These are phyloP conservation scores for Chernovozyma aurita DNA, from an alignment of 1,139 yeast species.

Conservation along the genomic window DNA sequence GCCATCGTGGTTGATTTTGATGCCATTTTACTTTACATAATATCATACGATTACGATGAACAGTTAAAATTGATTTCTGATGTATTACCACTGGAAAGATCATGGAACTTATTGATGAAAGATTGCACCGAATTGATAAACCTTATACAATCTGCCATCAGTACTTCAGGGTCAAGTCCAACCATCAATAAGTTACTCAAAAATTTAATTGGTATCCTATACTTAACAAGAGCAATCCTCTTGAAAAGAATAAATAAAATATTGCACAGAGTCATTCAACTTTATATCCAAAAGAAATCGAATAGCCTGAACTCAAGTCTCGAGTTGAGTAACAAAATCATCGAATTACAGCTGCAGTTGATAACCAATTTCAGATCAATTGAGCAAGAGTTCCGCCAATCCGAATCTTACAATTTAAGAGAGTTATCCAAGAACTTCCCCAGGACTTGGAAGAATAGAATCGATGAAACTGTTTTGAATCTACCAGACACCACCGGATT, in stretches of 20 bases:
- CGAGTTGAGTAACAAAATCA: constrained; percentile 21
- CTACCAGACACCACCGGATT: constrained; percentile 6
- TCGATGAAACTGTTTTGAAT: constrained; percentile 11
- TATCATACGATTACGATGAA: constrained; percentile 34
- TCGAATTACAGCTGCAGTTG: constrained; percentile 25
- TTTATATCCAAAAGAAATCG: constrained; percentile 16
- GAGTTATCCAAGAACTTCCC: constrained; percentile 21
- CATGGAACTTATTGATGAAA: constrained; percentile 29
- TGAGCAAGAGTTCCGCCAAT: constrained; percentile 3
- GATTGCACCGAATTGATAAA: constrained; percentile 13
- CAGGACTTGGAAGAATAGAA: constrained; percentile 26
- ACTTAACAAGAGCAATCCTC: constrained; percentile 26
- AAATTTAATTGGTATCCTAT: constrained; percentile 27
- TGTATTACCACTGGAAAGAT: constrained; percentile 28
- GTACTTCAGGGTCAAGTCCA: not conserved
- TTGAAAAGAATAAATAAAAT: constrained; percentile 27
- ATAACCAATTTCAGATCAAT: constrained; percentile 21
- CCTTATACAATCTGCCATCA: not conserved
- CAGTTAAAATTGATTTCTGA: constrained; percentile 22
- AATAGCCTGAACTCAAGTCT: constrained; percentile 2
- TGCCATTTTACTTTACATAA: constrained; percentile 24
- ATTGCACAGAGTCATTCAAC: constrained; percentile 21
- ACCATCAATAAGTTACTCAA: not conserved
- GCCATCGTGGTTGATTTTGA: constrained; percentile 30
- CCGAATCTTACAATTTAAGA: not conserved